A percentile compares a stretch with the other conserved stretches of the same genome.
Evolutionary conservation across 148 eudicot genomes (phyloP).

Genomic region (Heliamphora exappendiculata): DNA sequence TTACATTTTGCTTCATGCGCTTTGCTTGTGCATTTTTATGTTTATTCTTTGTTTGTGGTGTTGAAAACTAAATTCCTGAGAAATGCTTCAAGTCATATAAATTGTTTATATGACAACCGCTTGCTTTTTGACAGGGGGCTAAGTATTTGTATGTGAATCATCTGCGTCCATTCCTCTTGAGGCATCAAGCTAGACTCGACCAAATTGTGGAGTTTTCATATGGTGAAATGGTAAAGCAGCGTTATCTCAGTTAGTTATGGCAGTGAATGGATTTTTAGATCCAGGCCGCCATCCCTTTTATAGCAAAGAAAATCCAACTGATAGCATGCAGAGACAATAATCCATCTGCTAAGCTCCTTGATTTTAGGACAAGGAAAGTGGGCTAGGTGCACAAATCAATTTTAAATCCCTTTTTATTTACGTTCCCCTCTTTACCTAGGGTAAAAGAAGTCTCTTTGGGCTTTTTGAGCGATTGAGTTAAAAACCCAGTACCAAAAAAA

Average conservation of each 20-base stretch:
- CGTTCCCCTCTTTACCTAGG: not conserved
- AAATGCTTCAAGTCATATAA: not conserved
- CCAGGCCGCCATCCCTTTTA: not conserved
- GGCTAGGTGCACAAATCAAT: no score
- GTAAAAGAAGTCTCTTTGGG: not conserved
- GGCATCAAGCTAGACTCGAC: conserved; percentile 81
- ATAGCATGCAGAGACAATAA: not conserved
- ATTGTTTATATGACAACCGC: not conserved
- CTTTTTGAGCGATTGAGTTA: not conserved
- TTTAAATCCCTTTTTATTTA: not conserved
- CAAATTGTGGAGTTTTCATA: conserved; percentile 49
- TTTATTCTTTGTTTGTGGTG: not conserved
- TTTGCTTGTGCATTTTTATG: not conserved
- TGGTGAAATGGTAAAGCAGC: conserved; percentile 58
- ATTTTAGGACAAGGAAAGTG: not conserved
- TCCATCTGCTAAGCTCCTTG: not conserved
- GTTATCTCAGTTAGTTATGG: not conserved
- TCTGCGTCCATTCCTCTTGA: conserved; percentile 75
- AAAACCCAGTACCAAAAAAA: not conserved
- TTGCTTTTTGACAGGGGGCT: conserved; percentile 65
- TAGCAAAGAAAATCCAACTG: not conserved
- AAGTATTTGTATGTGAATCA: conserved; percentile 51
- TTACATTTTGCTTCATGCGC: not conserved
- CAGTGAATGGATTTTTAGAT: not conserved
- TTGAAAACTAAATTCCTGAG: not conserved